Percentiles rank a stretch among this genome's conserved stretches.
Conservation (phyloP, 2,329 filamentous ascomycete species). For the Nemania abortiva region DNA sequence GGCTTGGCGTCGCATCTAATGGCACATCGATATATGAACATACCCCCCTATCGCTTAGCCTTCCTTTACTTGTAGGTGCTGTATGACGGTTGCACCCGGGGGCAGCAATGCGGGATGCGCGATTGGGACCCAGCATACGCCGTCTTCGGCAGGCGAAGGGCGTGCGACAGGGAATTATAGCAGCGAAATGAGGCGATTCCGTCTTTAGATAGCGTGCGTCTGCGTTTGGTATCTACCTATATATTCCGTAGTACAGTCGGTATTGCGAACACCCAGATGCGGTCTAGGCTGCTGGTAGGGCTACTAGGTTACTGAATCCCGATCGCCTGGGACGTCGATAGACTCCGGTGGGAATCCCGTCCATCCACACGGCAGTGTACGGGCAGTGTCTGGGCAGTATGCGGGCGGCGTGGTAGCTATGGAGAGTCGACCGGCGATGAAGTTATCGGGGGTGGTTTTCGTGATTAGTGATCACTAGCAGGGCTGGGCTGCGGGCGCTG, state of each 20-base stretch:
- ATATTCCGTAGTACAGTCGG: background rate
- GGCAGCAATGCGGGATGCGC: background rate
- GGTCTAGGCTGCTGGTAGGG: constrained; percentile 8
- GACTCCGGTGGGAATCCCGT: constrained; percentile 21
- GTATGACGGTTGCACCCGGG: constrained; percentile 10
- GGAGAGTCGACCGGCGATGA: background rate
- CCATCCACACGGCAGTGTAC: background rate
- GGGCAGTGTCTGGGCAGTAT: background rate
- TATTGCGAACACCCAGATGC: constrained; percentile 3
- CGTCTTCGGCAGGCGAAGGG: constrained; percentile 13
- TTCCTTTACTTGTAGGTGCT: too few relatives aligned
- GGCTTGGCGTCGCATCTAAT: constrained; percentile 22
- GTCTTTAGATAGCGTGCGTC: too few relatives aligned
- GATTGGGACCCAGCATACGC: background rate
- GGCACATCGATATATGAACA: background rate
- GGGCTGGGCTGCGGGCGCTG: background rate
- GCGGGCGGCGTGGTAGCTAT: background rate
- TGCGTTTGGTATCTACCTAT: background rate
- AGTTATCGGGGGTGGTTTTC: background rate
- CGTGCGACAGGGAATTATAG: constrained; percentile 15
- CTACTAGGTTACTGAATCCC: constrained; percentile 6
- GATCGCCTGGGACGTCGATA: constrained; percentile 19
- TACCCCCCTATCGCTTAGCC: background rate
- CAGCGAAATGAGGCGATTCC: constrained; percentile 7
- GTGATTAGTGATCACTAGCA: constrained; percentile 13